Evolutionary conservation across 352 stramenopile species (phyloP).

Genomic region (Peronospora destructor): DNA sequence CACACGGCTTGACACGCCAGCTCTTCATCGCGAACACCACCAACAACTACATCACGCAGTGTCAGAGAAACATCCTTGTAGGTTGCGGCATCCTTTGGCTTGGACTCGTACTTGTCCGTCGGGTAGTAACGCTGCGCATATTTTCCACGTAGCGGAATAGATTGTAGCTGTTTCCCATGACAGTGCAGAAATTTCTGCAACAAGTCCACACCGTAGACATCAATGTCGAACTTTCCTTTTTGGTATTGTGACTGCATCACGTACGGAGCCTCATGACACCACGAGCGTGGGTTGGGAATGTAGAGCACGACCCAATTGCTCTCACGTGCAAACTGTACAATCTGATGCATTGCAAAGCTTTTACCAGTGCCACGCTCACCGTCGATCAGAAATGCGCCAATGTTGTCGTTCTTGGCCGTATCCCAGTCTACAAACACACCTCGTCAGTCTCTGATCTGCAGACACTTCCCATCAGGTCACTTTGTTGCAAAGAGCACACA

Average conservation of each 20-base stretch:
- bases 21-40: constrained; percentile 77
- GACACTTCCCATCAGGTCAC: background rate
- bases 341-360: constrained; percentile 78
- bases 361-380: constrained; percentile 79
- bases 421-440: constrained; percentile 46
- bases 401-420: constrained; percentile 38
- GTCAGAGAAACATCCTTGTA: constrained; percentile 59
- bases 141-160: constrained; percentile 52
- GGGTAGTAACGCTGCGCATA: constrained; percentile 81
- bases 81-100: constrained; percentile 56
- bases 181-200: constrained; percentile 74
- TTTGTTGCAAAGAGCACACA: background rate
- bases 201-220: constrained; percentile 71
- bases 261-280: constrained; percentile 73
- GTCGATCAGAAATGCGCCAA: constrained; percentile 65
- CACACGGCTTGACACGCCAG: constrained; percentile 73
- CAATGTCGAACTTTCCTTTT: constrained; percentile 82
- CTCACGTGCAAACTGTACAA: constrained; percentile 82
- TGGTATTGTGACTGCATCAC: constrained; percentile 78
- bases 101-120: constrained; percentile 50
- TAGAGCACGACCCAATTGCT: constrained; percentile 84
- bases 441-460: background rate
- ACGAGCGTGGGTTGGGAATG: constrained; percentile 66
- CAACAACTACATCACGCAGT: constrained; percentile 69
- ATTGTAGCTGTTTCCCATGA: constrained; percentile 62